Evolutionary conservation across 2,329 filamentous ascomycete genomes (phyloP).

Genomic region (Ascosphaera apis): DNA sequence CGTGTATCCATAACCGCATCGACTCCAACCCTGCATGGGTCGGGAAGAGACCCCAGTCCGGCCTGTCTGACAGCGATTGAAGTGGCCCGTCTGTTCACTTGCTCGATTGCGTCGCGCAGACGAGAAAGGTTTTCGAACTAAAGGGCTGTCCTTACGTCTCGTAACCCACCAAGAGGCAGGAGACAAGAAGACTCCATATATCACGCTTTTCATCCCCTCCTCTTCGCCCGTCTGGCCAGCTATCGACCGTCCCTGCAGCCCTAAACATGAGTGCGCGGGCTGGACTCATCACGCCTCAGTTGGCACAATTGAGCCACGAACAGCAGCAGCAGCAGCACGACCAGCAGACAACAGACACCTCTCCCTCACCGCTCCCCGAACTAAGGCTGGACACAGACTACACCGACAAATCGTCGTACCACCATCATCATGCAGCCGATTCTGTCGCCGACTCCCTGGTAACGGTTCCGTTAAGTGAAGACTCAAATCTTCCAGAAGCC

Average conservation of each 20-base stretch:
- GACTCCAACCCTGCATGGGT: not conserved
- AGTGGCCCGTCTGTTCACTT: not conserved
- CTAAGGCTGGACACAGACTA: not conserved
- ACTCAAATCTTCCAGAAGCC: not conserved
- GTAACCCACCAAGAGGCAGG: not conserved
- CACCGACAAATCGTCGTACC: not conserved
- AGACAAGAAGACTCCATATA: too few relatives aligned
- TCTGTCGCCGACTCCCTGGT: conserved; percentile 1
- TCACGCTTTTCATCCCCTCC: not conserved
- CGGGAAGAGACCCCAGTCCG: not conserved
- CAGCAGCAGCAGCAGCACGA: too few relatives aligned
- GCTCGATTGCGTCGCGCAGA: not conserved
- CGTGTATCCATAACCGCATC: not conserved
- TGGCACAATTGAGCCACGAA: not conserved
- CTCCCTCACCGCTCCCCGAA: not conserved
- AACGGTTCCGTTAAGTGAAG: conserved; percentile 1
- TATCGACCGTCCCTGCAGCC: not conserved
- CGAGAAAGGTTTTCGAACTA: not conserved
- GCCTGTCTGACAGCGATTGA: not conserved
- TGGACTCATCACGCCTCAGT: not conserved
- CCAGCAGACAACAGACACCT: not conserved
- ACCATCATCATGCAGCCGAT: conserved; percentile 1
- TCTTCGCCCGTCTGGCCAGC: not conserved
- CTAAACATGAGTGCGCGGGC: not conserved
- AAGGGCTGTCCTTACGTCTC: not conserved